Evolutionary conservation across 176 grass and related monocot genomes (phyloP).

Genomic region (Areca catechu): DNA sequence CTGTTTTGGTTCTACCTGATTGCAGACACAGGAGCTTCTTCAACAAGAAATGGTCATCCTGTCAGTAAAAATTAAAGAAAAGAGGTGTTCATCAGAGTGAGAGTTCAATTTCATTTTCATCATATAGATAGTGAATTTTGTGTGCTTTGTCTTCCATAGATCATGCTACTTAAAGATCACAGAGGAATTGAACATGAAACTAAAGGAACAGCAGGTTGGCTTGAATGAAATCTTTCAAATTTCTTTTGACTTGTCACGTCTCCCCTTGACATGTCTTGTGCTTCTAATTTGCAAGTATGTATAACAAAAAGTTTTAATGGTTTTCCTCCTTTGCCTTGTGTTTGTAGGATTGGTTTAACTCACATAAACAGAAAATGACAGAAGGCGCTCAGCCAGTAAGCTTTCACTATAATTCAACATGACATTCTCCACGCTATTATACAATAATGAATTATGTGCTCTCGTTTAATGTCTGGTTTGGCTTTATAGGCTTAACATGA

Average conservation of each 20-base stretch:
- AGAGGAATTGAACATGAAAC: slow-evolving; percentile 36
- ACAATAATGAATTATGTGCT: background rate
- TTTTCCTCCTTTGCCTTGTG: slow-evolving; percentile 4
- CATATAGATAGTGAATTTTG: too few relatives aligned
- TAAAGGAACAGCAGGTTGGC: slow-evolving; percentile 52
- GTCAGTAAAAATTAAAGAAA: slow-evolving; percentile 30
- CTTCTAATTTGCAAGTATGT: slow-evolving; percentile 4
- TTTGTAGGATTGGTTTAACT: slow-evolving; percentile 43
- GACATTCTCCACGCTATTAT: too few relatives aligned
- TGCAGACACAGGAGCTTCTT: slow-evolving; percentile 74
- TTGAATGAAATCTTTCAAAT: background rate
- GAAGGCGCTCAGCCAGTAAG: slow-evolving; percentile 30
- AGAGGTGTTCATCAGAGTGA: slow-evolving; percentile 30
- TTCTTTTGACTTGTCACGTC: too few relatives aligned
- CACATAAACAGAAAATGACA: slow-evolving; percentile 22
- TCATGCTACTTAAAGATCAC: slow-evolving; percentile 41
- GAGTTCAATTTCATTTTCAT: too few relatives aligned
- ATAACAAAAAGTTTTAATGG: background rate
- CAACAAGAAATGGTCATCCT: slow-evolving; percentile 54
- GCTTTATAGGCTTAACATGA: too few relatives aligned
- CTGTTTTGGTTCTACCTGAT: slow-evolving; percentile 6
- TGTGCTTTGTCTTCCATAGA: slow-evolving; percentile 12
- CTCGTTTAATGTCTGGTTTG: background rate
- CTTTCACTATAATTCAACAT: slow-evolving; percentile 3
- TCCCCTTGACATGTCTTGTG: background rate